Percentiles rank a stretch among this genome's conserved stretches.
Evolutionary conservation across 345 rosid species (phyloP).

Genomic region (Acer campestre): DNA sequence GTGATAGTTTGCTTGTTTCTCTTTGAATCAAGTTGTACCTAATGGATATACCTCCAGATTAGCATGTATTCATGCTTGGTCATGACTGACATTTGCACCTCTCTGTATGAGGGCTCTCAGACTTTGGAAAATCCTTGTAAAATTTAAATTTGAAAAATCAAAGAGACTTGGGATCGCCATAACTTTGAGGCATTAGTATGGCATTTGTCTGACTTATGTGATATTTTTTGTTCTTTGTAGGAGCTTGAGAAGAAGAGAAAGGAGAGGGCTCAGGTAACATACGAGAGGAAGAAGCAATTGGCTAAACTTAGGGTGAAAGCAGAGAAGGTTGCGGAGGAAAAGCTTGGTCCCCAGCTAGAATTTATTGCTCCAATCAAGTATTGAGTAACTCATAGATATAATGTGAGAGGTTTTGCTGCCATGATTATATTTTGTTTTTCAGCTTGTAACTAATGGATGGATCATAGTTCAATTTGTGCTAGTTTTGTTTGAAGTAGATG

Average conservation of each 20-base stretch:
- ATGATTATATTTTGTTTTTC: background rate
- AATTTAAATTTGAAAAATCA: too few relatives aligned
- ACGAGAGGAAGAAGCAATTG: conserved; percentile 83
- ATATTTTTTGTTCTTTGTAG: conserved; percentile 26
- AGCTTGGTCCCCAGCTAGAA: conserved; percentile 70
- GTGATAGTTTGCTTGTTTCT: background rate
- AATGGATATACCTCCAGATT: background rate
- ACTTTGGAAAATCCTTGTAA: too few relatives aligned
- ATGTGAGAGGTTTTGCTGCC: background rate
- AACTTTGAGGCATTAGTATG: background rate
- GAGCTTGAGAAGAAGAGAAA: conserved; percentile 86
- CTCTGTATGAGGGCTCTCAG: too few relatives aligned
- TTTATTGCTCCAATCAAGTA: conserved; percentile 67
- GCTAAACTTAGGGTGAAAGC: conserved; percentile 75
- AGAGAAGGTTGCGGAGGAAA: conserved; percentile 74
- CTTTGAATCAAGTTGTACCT: background rate
- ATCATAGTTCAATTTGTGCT: background rate
- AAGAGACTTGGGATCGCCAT: background rate
- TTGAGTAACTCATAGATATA: conserved; percentile 23
- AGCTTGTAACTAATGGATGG: conserved; percentile 1
- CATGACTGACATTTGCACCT: background rate
- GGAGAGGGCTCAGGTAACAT: conserved; percentile 62
- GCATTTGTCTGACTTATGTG: too few relatives aligned
- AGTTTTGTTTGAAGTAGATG: background rate
- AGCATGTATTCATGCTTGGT: background rate